Evolutionary conservation across 441 rosid genomes (phyloP).

Genomic region (Gossypium lobatum): DNA sequence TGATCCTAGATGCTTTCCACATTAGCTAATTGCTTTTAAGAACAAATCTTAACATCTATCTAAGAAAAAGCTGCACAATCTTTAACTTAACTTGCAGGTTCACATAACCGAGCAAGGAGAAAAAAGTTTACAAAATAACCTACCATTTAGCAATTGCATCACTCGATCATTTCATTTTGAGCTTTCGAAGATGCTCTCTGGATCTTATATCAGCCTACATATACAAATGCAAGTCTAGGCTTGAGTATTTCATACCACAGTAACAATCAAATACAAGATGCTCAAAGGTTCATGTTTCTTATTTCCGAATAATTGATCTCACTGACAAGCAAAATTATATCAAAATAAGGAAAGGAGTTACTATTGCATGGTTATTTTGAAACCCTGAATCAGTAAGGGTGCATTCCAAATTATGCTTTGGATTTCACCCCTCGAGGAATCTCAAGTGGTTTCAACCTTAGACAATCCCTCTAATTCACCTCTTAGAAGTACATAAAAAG

Average conservation of each 20-base stretch:
- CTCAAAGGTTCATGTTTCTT: not conserved
- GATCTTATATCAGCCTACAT: slow-evolving; percentile 72
- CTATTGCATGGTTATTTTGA: not conserved
- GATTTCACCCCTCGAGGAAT: not conserved
- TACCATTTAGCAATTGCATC: slow-evolving; percentile 15
- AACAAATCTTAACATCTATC: not conserved
- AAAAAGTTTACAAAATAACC: not conserved
- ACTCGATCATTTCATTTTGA: slow-evolving; percentile 20
- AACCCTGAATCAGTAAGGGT: slow-evolving; percentile 3
- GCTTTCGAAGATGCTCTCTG: slow-evolving; percentile 47
- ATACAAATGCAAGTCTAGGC: slow-evolving; percentile 4
- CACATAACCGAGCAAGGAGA: not conserved
- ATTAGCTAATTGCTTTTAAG: not conserved
- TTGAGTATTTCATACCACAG: not conserved
- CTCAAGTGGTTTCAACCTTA: not conserved
- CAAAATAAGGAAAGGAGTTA: not conserved
- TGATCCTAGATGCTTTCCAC: not conserved
- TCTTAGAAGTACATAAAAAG: not conserved
- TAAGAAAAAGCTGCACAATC: not conserved
- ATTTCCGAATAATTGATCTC: not conserved
- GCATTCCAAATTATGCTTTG: slow-evolving; percentile 3
- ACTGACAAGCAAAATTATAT: not conserved
- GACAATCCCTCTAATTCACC: too few species aligned
- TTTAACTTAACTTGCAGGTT: slow-evolving; percentile 1
- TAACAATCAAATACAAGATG: not conserved